Evolutionary conservation across 2,329 filamentous ascomycete species (phyloP).

Genomic region (Harringtonia aguacate): DNA sequence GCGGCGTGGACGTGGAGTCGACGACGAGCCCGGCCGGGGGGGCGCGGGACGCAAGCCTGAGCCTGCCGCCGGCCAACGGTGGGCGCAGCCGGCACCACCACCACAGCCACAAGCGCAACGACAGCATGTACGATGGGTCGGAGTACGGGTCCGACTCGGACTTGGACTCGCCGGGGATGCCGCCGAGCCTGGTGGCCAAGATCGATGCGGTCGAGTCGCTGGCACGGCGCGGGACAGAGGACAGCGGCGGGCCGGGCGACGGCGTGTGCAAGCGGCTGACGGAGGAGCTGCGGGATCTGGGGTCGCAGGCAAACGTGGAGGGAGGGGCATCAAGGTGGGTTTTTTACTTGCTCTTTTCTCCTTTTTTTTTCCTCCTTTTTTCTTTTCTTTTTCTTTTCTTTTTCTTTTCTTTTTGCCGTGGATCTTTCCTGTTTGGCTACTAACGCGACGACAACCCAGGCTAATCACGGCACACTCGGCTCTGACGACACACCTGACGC

Average conservation of each 20-base stretch:
- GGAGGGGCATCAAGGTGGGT: slow-evolving; percentile 57
- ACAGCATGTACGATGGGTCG: slow-evolving; percentile 58
- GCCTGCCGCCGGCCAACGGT: slow-evolving; percentile 27
- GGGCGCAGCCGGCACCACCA: slow-evolving; percentile 7
- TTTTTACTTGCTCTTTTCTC: not conserved
- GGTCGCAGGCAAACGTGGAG: slow-evolving; percentile 62
- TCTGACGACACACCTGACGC: slow-evolving; percentile 60
- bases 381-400: no score
- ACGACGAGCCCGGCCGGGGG: slow-evolving; percentile 4
- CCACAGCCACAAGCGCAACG: slow-evolving; percentile 36
- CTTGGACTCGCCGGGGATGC: slow-evolving; percentile 57
- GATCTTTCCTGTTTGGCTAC: no score
- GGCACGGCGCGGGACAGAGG: slow-evolving; percentile 54
- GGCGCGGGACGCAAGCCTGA: slow-evolving; percentile 26
- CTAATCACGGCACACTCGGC: slow-evolving; percentile 67
- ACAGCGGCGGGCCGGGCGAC: slow-evolving; percentile 53
- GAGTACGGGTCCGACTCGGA: slow-evolving; percentile 67
- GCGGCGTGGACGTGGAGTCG: slow-evolving; percentile 27
- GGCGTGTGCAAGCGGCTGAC: slow-evolving; percentile 59
- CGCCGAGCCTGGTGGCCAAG: slow-evolving; percentile 53
- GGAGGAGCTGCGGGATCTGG: slow-evolving; percentile 59
- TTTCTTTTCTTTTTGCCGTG: no score
- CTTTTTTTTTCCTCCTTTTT: slow-evolving; percentile 1
- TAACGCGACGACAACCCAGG: no score
- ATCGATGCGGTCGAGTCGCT: slow-evolving; percentile 65